Percentiles rank a stretch among this genome's conserved stretches.
Evolutionary conservation across 2,329 filamentous ascomycete genomes (phyloP).

Genomic region (Graphilbum ipis-grandicollis): DNA sequence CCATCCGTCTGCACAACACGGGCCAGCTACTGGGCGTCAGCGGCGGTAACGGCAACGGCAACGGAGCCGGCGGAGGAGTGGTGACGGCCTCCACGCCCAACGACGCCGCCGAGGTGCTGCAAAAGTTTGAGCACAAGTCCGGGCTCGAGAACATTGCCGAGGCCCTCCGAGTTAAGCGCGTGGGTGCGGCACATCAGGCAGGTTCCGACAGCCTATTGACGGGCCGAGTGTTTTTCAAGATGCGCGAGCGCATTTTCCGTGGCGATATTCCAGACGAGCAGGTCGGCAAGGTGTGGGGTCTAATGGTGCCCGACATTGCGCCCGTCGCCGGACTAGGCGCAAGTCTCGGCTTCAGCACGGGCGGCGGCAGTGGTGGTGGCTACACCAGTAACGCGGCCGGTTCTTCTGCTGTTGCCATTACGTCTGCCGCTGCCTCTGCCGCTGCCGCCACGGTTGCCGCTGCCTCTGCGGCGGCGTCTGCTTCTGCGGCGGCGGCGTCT

Average conservation of each 20-base stretch:
- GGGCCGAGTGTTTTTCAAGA: conserved; percentile 86
- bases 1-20: conserved; percentile 50
- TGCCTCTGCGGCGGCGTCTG: background rate
- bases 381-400: background rate
- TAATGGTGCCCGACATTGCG: conserved; percentile 54
- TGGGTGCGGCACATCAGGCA: conserved; percentile 79
- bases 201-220: conserved; percentile 89
- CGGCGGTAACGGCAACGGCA: conserved; percentile 6
- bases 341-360: conserved; percentile 4
- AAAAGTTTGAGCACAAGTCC: conserved; percentile 76
- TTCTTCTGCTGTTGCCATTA: too few species aligned
- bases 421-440: too few species aligned
- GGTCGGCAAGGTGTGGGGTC: conserved; percentile 80
- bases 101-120: conserved; percentile 50
- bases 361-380: background rate
- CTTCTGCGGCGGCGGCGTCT: too few species aligned
- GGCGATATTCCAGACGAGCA: conserved; percentile 68
- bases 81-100: too few species aligned
- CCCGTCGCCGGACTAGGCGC: conserved; percentile 14
- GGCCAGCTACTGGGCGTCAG: conserved; percentile 31
- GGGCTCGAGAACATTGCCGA: conserved; percentile 89
- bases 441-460: background rate
- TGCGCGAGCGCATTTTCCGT: conserved; percentile 76
- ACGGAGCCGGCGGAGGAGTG: conserved; percentile 44
- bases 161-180: conserved; percentile 73